Evolutionary conservation across 2,329 filamentous ascomycete genomes (phyloP), one percentile per base, ranked within the genome.

Genomic region (Gliomastix tumulicola): DNA sequence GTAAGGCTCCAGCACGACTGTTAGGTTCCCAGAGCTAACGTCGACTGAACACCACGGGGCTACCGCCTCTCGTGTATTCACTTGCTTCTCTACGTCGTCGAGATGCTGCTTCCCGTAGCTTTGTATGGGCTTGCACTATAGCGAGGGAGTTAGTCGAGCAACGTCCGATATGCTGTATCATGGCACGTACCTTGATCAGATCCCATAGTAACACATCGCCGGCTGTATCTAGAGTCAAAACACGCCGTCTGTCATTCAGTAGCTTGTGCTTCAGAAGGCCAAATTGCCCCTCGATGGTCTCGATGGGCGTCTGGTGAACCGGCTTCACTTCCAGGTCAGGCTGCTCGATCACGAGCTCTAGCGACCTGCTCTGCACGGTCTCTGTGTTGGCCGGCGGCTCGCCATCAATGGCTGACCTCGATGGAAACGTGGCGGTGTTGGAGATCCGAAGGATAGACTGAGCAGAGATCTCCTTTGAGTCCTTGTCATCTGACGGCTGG

Each of bases 1-100:
- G 51, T 92, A 94, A 28, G 89, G 87, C 54, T 98, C 92, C 15
- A 98, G 62, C 15, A 94, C 82, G 4, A 96, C 90, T 3, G 88
- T 90, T 38, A 98, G 68, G 43, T 86, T 88, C 23, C 92, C 92
- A 5, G 90, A 97, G 48, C 90, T 83, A 16, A 90, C 89, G 53
- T 98, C 88, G 36, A 97, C 84, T 3, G 87, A 87, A 55, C 92
- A 98, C 92, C 92, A 98, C 37, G 94, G 90, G 5, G 90, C 84
- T 27, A 97, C 87, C 21, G 82, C 89, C 55, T 95, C 88, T 12
- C 77, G 73, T 0, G 88, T 95, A 53, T 96, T 95, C 38, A 96
- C 76, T 51, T 88, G 75, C 1, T 81, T 79, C 41, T 88, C 83
- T 8, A 98, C 88, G 55, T 97, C 90, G 52, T 97, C 90, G 4